Evolutionary conservation across 345 rosid genomes (phyloP).

Genomic region (Hypericum androsaemum): DNA sequence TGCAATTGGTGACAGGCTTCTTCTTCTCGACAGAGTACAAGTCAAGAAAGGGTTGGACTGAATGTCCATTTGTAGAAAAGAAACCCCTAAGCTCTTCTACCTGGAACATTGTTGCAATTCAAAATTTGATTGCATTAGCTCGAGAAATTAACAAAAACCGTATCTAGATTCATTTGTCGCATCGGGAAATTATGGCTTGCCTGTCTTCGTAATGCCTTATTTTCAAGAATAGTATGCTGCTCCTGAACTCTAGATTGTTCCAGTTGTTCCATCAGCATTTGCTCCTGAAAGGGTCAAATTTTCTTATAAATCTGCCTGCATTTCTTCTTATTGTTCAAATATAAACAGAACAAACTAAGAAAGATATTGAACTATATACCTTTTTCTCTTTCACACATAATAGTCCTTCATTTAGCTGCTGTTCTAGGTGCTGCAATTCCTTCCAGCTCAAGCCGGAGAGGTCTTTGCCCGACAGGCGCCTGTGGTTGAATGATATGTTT

Average conservation of each 20-base stretch:
- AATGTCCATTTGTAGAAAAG: constrained; percentile 36
- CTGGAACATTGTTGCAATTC: constrained; percentile 17
- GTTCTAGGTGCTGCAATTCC: constrained; percentile 65
- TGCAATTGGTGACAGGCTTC: constrained; percentile 23
- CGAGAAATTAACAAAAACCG: too few relatives aligned
- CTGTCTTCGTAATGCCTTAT: constrained; percentile 85
- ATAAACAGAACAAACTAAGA: not conserved
- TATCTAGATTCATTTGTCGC: not conserved
- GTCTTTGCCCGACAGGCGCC: constrained; percentile 64
- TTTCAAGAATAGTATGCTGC: constrained; percentile 71
- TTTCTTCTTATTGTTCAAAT: not conserved
- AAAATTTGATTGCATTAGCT: too few relatives aligned
- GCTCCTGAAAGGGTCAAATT: constrained; percentile 48
- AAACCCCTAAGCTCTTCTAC: constrained; percentile 71
- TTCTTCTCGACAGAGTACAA: constrained; percentile 44
- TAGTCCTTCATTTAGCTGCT: constrained; percentile 53
- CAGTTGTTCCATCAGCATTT: constrained; percentile 53
- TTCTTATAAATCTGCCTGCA: constrained; percentile 4
- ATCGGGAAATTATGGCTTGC: constrained; percentile 22
- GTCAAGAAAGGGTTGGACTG: constrained; percentile 40
- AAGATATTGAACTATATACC: constrained; percentile 25
- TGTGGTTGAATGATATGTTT: constrained; percentile 16
- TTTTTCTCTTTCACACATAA: constrained; percentile 62
- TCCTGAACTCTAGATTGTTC: constrained; percentile 80
- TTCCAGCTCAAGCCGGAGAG: constrained; percentile 52